Percentiles rank a stretch among this genome's conserved stretches.
phyloP scores from a whole-genome alignment of 2,329 filamentous ascomycete genomes.

The Botrytis pseudocinerea region DNA sequence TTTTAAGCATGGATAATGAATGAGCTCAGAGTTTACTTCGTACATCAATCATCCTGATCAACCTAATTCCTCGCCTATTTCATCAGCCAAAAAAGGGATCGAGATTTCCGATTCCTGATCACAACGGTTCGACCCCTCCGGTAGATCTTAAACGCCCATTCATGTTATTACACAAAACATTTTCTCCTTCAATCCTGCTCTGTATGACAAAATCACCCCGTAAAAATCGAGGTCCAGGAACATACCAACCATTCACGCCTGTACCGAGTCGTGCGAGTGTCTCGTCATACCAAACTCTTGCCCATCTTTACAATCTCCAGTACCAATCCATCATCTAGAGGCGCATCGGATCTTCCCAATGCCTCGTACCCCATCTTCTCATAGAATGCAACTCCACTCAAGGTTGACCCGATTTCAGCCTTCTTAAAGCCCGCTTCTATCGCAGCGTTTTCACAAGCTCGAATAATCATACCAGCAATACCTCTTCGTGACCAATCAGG shows the following conservation, averaged over 20 bases:
- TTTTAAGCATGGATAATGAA: neutral
- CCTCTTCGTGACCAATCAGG: conserved; percentile 25
- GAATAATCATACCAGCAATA: conserved; percentile 24
- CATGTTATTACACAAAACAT: neutral
- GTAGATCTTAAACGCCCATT: neutral
- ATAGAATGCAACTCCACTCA: conserved; percentile 29
- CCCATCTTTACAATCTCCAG: conserved; percentile 29
- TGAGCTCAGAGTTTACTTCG: neutral
- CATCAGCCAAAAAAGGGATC: neutral
- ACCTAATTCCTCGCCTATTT: neutral
- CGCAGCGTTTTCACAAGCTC: conserved; percentile 25
- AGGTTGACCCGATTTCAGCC: conserved; percentile 28
- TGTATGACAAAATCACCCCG: neutral
- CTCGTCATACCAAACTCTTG: conserved; percentile 21
- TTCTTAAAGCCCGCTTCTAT: conserved; percentile 26
- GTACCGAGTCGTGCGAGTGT: neutral
- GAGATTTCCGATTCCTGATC: neutral
- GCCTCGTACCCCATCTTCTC: conserved; percentile 25
- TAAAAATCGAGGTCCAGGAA: neutral
- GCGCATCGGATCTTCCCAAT: conserved; percentile 22
- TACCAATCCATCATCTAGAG: conserved; percentile 26
- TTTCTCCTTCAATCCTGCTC: neutral
- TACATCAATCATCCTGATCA: neutral
- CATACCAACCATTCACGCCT: neutral
- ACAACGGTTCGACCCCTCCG: neutral